Evolutionary conservation across 1,139 yeast species (phyloP).

Genomic region (Nakaseomyces uthaithaninus): DNA sequence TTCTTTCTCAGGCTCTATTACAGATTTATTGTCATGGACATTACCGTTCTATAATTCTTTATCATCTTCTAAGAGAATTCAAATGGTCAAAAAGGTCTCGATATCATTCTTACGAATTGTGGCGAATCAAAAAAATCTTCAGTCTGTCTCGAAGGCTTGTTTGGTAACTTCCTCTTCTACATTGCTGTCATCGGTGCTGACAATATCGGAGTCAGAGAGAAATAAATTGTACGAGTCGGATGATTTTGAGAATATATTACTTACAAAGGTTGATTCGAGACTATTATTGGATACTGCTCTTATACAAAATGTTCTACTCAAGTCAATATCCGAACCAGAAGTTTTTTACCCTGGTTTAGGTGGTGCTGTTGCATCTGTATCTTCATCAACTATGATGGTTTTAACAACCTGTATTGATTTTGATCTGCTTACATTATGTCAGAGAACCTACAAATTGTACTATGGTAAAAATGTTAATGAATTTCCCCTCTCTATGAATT

Average conservation of each 20-base stretch:
- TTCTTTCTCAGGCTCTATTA: constrained; percentile 23
- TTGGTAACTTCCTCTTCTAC: constrained; percentile 31
- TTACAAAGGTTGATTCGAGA: constrained; percentile 40
- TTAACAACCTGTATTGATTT: constrained; percentile 43
- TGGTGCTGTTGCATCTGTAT: constrained; percentile 27
- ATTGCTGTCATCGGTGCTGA: constrained; percentile 25
- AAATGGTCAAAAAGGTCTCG: constrained; percentile 32
- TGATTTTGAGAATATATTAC: constrained; percentile 34
- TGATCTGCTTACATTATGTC: constrained; percentile 51
- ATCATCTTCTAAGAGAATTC: constrained; percentile 28
- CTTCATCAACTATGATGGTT: constrained; percentile 37
- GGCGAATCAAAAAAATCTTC: constrained; percentile 21
- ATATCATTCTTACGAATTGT: constrained; percentile 28
- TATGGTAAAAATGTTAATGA: constrained; percentile 30
- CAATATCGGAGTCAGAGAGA: constrained; percentile 27
- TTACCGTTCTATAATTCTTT: constrained; percentile 30
- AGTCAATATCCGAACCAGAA: constrained; percentile 32
- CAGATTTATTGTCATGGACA: constrained; percentile 33
- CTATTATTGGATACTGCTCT: constrained; percentile 33
- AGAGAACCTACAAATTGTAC: constrained; percentile 42
- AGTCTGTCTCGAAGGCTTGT: constrained; percentile 30
- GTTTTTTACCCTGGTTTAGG: constrained; percentile 30
- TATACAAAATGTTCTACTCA: constrained; percentile 36
- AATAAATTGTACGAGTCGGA: constrained; percentile 22
- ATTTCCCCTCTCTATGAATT: constrained; percentile 36